Conservation (phyloP, 2,329 filamentous ascomycete species). For the Simplicillium sp. region DNA sequence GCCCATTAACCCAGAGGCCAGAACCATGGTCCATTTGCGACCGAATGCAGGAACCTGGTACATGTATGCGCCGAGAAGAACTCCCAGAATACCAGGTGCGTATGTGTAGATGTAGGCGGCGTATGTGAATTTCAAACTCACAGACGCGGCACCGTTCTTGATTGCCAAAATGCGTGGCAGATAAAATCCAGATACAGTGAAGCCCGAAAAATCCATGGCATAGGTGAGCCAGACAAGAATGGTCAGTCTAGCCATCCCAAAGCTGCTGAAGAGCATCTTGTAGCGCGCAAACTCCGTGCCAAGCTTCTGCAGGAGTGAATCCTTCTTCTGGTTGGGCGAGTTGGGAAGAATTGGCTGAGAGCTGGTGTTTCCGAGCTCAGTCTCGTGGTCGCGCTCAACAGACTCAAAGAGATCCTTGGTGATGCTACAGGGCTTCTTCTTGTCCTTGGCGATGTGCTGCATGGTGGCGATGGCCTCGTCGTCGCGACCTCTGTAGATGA, state of each 20-base stretch:
- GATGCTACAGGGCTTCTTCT: constrained; percentile 22
- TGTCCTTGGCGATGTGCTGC: constrained; percentile 32
- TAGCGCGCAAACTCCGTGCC: constrained; percentile 14
- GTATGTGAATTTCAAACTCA: constrained; percentile 36
- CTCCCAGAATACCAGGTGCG: constrained; percentile 39
- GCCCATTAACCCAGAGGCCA: constrained; percentile 34
- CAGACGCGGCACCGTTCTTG: constrained; percentile 36
- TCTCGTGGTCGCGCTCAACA: constrained; percentile 12
- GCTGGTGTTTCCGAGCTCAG: constrained; percentile 9
- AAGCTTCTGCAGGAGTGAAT: constrained; percentile 9
- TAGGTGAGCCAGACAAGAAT: constrained; percentile 26
- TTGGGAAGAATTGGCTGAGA: constrained; percentile 9
- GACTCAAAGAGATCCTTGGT: constrained; percentile 25
- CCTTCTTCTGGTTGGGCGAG: constrained; percentile 8
- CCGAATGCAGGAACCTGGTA: constrained; percentile 27
- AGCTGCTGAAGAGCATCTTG: constrained; percentile 21
- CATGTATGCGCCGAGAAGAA: constrained; percentile 34
- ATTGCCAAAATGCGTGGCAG: constrained; percentile 38
- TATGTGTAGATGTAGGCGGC: constrained; percentile 45
- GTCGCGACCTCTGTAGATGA: constrained; percentile 32
- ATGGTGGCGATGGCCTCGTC: constrained; percentile 36
- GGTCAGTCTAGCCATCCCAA: constrained; percentile 23
- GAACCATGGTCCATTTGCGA: constrained; percentile 31
- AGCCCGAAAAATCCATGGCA: constrained; percentile 27
- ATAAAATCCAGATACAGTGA: constrained; percentile 29